Conservation (phyloP, 306 rosid genomes). For the Luffa acutangula region DNA sequence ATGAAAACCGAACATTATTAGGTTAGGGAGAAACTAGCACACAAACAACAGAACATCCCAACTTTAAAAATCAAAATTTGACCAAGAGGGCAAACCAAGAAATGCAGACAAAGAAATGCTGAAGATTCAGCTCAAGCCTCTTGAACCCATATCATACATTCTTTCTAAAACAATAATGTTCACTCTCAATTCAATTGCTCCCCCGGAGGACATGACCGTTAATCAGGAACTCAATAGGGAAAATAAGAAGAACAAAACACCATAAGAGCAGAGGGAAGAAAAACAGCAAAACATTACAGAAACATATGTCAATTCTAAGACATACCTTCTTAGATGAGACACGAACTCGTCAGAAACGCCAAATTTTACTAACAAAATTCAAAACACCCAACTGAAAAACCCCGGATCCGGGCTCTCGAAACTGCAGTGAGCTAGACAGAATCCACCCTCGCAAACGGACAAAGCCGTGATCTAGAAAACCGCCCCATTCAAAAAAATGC, state of each 20-base stretch:
- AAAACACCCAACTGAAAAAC: conserved; percentile 19
- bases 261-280: conserved; percentile 1
- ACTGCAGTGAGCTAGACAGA: conserved; percentile 31
- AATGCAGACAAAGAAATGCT: background rate
- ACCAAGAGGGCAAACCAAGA: background rate
- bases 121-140: conserved; percentile 5
- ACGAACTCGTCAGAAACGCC: conserved; percentile 14
- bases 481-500: conserved; percentile 30
- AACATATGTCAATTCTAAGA: conserved; percentile 1
- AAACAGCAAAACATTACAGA: conserved; percentile 5
- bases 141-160: background rate
- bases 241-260: background rate
- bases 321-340: conserved; percentile 35
- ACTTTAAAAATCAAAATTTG: background rate
- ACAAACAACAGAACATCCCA: background rate
- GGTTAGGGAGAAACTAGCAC: background rate
- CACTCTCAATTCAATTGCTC: background rate
- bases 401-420: conserved; percentile 37
- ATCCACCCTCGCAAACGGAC: conserved; percentile 16
- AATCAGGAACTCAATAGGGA: background rate
- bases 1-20: background rate
- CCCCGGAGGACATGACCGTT: background rate
- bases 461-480: conserved; percentile 29
- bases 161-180: background rate
- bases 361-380: conserved; percentile 19